A percentile compares a stretch with the other conserved stretches of the same genome.
Conservation (phyloP, 768 basidiomycete species). For the Lentinula sp. region DNA sequence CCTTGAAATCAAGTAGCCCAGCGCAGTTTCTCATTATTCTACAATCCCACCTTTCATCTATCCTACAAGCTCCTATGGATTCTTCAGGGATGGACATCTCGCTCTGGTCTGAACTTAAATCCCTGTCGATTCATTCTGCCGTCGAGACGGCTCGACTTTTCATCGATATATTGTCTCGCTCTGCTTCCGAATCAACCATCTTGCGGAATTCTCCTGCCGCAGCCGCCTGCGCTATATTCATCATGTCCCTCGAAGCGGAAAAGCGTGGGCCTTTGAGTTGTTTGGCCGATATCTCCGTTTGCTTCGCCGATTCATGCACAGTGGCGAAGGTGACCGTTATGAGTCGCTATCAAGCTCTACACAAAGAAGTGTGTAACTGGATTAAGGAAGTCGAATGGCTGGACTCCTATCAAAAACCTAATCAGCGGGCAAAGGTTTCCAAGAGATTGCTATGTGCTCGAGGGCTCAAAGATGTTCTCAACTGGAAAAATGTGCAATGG, state of each 20-base stretch:
- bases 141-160: constrained; percentile 40
- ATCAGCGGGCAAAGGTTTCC: constrained; percentile 49
- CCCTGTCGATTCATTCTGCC: constrained; percentile 24
- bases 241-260: constrained; percentile 70
- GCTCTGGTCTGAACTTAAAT: constrained; percentile 33
- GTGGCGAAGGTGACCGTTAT: constrained; percentile 51
- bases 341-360: constrained; percentile 62
- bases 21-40: constrained; percentile 52
- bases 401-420: constrained; percentile 41
- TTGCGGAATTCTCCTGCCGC: constrained; percentile 34
- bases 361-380: constrained; percentile 54
- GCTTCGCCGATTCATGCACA: constrained; percentile 46
- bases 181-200: constrained; percentile 16
- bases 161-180: constrained; percentile 33
- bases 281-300: constrained; percentile 50
- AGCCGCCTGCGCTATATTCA: constrained; percentile 62
- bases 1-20: constrained; percentile 51
- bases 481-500: constrained; percentile 62
- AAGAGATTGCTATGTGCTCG: constrained; percentile 63
- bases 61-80: constrained; percentile 27
- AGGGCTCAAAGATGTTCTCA: constrained; percentile 63
- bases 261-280: constrained; percentile 43
- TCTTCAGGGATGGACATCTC: constrained; percentile 34
- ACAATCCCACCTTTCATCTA: constrained; percentile 42
- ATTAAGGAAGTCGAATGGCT: constrained; percentile 72